Evolutionary conservation across 768 basidiomycete species (phyloP).

Genomic region (Boletus rufocinnamomeus): DNA sequence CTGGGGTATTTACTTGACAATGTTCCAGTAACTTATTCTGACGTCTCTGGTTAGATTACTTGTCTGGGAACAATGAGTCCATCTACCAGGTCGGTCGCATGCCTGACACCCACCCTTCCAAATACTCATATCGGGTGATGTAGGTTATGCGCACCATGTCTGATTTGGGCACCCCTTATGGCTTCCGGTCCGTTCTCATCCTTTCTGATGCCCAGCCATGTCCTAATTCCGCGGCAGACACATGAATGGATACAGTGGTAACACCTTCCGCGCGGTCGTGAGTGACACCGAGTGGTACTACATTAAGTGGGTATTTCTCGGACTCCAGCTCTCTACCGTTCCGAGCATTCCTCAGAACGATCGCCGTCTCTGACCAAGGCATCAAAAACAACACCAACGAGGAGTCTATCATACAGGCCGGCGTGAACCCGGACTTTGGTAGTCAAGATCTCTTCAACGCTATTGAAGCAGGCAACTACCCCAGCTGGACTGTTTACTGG

Average conservation of each 20-base stretch:
- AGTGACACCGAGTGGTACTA: background rate
- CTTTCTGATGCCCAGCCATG: background rate
- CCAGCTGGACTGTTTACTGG: constrained; percentile 1
- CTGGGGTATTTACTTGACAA: background rate
- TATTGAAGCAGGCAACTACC: background rate
- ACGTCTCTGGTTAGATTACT: background rate
- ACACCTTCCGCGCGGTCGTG: background rate
- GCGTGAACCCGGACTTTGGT: background rate
- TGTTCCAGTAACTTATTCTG: background rate
- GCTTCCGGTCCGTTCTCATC: background rate
- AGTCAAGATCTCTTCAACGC: background rate
- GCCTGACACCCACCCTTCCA: background rate
- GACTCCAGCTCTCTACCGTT: background rate
- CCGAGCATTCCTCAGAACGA: background rate
- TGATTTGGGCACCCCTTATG: background rate
- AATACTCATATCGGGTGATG: background rate
- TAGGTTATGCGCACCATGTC: background rate
- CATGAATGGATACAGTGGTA: background rate
- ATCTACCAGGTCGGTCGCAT: background rate
- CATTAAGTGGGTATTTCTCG: background rate
- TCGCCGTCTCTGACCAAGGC: background rate
- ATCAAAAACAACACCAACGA: background rate
- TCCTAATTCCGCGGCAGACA: background rate
- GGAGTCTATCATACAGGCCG: background rate
- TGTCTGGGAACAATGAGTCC: background rate